Conservation (phyloP, 257 asterid species). For the Solanum commersonii region DNA sequence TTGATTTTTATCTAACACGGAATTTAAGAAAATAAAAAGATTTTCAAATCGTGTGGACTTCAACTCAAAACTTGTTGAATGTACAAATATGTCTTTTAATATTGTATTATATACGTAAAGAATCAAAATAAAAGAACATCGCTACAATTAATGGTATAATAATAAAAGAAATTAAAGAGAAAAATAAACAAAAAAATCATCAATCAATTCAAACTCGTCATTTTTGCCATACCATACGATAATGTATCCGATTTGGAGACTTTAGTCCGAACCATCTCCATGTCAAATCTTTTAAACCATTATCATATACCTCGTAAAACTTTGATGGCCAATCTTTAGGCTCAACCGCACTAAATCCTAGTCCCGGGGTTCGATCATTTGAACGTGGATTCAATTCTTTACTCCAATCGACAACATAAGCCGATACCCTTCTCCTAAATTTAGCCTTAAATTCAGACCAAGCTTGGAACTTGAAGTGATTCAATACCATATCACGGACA, state of each 20-base stretch:
- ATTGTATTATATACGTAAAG: background rate
- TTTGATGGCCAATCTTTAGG: slow-evolving; percentile 56
- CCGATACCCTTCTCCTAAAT: slow-evolving; percentile 77
- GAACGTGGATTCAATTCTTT: slow-evolving; percentile 45
- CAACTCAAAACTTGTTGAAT: too few relatives aligned
- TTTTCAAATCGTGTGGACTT: too few relatives aligned
- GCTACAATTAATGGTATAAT: too few relatives aligned
- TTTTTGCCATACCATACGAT: slow-evolving; percentile 46
- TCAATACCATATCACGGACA: slow-evolving; percentile 25
- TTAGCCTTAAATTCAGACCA: slow-evolving; percentile 92
- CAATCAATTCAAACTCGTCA: background rate
- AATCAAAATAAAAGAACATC: too few relatives aligned
- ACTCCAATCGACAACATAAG: slow-evolving; percentile 80
- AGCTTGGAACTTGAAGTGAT: slow-evolving; percentile 84
- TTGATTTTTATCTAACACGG: too few relatives aligned
- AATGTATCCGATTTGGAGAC: slow-evolving; percentile 12
- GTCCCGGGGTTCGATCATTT: slow-evolving; percentile 65
- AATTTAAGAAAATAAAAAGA: too few relatives aligned
- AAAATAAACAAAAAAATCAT: too few relatives aligned
- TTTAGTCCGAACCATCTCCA: slow-evolving; percentile 48
- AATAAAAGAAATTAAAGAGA: too few relatives aligned
- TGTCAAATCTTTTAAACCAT: slow-evolving; percentile 38
- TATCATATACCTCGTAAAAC: slow-evolving; percentile 57
- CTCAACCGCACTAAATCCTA: slow-evolving; percentile 50
- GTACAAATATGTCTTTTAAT: too few relatives aligned